Evolutionary conservation across 2,329 filamentous ascomycete species (phyloP).

Genomic region (Phialophora verrucosa): DNA sequence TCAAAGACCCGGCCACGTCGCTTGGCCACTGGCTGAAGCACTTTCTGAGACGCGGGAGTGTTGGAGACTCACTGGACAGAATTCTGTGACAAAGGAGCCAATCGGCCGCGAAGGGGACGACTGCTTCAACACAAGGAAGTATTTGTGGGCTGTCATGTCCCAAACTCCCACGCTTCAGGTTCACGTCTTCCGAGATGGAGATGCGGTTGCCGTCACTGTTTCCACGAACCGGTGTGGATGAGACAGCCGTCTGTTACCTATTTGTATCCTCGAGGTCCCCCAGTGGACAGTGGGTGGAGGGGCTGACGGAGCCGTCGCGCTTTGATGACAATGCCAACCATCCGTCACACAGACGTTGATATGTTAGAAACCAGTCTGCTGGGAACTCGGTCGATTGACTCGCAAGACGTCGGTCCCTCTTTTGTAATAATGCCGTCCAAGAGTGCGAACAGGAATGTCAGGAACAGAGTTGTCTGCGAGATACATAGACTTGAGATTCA

Average conservation of each 20-base stretch:
- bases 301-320: neutral
- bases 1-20: constrained; percentile 13
- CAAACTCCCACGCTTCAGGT: neutral
- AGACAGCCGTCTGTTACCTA: neutral
- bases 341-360: too few relatives aligned
- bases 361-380: too few relatives aligned
- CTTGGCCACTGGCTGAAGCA: constrained; percentile 29
- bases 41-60: constrained; percentile 25
- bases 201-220: neutral
- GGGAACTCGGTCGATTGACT: too few relatives aligned
- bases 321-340: too few relatives aligned
- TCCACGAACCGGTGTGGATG: neutral
- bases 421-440: too few relatives aligned
- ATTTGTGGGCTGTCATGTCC: neutral
- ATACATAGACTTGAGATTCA: neutral
- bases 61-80: constrained; percentile 17
- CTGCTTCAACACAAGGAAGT: constrained; percentile 8
- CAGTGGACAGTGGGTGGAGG: neutral
- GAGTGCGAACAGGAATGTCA: too few relatives aligned
- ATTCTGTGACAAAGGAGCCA: constrained; percentile 20
- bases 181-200: neutral
- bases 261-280: neutral
- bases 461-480: too few relatives aligned
- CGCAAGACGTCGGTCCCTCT: too few relatives aligned
- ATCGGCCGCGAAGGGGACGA: constrained; percentile 8